Percentiles rank a stretch among this genome's conserved stretches.
phyloP scores from a whole-genome alignment of 2,329 filamentous ascomycete genomes.

The Graphium sp. region DNA sequence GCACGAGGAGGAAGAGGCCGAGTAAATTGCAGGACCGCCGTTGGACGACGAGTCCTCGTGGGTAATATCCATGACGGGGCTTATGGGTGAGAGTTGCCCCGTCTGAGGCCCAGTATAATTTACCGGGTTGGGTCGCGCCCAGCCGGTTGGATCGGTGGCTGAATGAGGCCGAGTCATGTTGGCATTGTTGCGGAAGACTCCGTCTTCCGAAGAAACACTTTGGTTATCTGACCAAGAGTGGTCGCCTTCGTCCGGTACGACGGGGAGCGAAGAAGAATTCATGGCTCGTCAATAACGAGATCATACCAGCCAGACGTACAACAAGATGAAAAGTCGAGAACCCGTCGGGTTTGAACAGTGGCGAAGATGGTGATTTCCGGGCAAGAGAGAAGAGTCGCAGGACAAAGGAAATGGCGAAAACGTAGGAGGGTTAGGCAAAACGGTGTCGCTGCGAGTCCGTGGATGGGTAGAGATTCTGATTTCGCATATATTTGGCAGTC shows the following conservation, averaged over 20 bases:
- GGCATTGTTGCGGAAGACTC: constrained; percentile 9
- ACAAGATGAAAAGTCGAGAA: too few relatives aligned
- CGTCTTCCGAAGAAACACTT: constrained; percentile 26
- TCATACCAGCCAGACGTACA: constrained; percentile 25
- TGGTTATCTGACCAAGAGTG: constrained; percentile 26
- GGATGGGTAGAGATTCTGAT: too few relatives aligned
- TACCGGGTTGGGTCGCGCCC: constrained; percentile 8
- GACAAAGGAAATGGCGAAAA: neutral
- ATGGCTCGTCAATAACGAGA: constrained; percentile 26
- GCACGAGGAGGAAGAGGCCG: constrained; percentile 26
- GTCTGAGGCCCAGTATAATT: constrained; percentile 15
- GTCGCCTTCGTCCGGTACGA: constrained; percentile 22
- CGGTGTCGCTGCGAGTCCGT: too few relatives aligned
- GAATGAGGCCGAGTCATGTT: constrained; percentile 15
- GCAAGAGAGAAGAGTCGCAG: constrained; percentile 4
- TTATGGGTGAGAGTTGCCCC: constrained; percentile 35
- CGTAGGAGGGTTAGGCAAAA: too few relatives aligned
- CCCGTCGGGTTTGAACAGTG: too few relatives aligned
- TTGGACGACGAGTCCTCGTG: neutral
- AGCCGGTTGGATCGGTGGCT: constrained; percentile 10
- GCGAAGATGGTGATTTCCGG: too few relatives aligned
- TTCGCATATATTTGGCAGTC: too few relatives aligned
- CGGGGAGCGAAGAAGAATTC: constrained; percentile 22
- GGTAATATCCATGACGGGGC: constrained; percentile 26
- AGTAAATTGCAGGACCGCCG: constrained; percentile 9